These are phyloP conservation scores for Candida tetrigidarum DNA, from an alignment of 1,139 yeast genomes.

Conservation along the genomic window DNA sequence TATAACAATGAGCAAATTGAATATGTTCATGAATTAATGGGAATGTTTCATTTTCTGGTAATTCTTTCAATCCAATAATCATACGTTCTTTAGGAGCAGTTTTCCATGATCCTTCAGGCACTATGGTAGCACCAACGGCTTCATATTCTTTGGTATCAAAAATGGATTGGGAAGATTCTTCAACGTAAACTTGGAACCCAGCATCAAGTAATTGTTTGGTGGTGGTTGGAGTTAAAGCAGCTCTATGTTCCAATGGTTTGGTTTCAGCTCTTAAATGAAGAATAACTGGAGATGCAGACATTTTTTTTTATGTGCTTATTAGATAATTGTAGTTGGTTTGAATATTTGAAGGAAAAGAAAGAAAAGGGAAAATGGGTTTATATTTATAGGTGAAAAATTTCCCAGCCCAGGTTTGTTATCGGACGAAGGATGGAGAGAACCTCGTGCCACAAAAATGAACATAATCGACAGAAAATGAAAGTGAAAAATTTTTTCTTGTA, in stretches of 20 bases:
- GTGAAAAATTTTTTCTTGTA: conserved; percentile 1
- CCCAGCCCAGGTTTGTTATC: too few relatives aligned
- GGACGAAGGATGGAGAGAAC: too few relatives aligned
- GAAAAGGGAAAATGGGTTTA: background rate
- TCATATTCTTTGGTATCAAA: conserved; percentile 78
- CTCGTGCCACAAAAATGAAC: too few relatives aligned
- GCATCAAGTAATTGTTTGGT: conserved; percentile 83
- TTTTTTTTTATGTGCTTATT: background rate
- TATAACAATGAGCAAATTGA: conserved; percentile 98
- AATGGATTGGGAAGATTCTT: conserved; percentile 82
- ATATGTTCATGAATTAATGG: conserved; percentile 95
- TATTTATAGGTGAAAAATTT: background rate
- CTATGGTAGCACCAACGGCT: conserved; percentile 81
- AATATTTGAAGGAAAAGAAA: background rate
- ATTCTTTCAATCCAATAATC: conserved; percentile 91
- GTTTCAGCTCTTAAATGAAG: conserved; percentile 93
- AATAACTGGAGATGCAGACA: conserved; percentile 41
- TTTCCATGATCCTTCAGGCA: conserved; percentile 93
- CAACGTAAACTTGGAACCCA: conserved; percentile 88
- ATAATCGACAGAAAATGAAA: background rate
- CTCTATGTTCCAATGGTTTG: conserved; percentile 96
- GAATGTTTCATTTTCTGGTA: conserved; percentile 88
- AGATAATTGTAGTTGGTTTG: background rate
- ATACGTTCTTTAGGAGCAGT: conserved; percentile 88
- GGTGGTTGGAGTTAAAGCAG: conserved; percentile 92